A percentile compares a stretch with the other conserved stretches of the same genome.
These are phyloP conservation scores for Pezicula radicicola DNA, from an alignment of 2,329 filamentous ascomycete genomes.

Conservation along the genomic window DNA sequence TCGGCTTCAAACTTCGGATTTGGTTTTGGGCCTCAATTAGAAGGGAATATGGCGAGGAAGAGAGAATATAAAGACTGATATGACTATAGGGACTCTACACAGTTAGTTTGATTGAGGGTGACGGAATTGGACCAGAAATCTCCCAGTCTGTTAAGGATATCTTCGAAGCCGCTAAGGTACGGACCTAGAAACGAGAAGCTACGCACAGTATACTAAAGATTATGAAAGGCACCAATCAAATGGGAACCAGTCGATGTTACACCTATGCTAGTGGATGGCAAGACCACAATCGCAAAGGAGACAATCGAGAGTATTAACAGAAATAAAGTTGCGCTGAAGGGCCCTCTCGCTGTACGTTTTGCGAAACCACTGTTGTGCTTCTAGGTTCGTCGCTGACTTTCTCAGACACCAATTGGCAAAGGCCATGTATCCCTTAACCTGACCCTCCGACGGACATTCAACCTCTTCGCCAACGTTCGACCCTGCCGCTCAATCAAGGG, in stretches of 20 bases:
- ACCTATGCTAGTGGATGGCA: constrained; percentile 88
- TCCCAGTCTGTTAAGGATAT: constrained; percentile 98
- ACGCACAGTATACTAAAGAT: constrained; percentile 15
- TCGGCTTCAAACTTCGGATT: too few relatives aligned
- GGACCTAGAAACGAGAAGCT: constrained; percentile 18
- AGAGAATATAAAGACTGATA: constrained; percentile 14
- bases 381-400: constrained; percentile 9
- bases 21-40: constrained; percentile 18
- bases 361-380: constrained; percentile 7
- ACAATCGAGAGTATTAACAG: constrained; percentile 90
- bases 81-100: constrained; percentile 79
- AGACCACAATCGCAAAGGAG: constrained; percentile 88
- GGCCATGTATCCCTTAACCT: constrained; percentile 99
- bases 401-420: constrained; percentile 90
- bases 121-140: constrained; percentile 98
- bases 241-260: constrained; percentile 98
- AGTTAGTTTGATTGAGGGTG: constrained; percentile 96
- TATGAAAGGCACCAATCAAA: constrained; percentile 73
- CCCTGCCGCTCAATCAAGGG: constrained; percentile 96
- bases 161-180: constrained; percentile 89
- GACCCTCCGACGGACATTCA: constrained; percentile 97
- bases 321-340: constrained; percentile 98
- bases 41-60: constrained; percentile 3
- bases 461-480: constrained; percentile 98
- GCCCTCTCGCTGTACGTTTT: constrained; percentile 80